phyloP scores from a whole-genome alignment of 1,284 basidiomycete genomes.

The Ceratobasidium sp. region DNA sequence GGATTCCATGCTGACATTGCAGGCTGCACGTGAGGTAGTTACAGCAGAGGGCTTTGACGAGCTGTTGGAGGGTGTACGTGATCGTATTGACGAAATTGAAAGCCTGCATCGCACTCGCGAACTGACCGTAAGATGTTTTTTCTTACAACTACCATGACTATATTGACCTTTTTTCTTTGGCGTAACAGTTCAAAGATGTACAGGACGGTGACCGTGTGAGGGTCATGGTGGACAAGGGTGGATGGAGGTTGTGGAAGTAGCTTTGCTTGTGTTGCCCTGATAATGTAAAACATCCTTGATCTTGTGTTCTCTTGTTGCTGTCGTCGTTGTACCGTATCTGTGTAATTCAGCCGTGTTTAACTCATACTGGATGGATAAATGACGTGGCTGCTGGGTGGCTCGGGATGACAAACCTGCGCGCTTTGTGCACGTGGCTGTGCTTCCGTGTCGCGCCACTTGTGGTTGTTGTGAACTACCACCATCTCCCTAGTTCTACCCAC shows the following conservation, averaged over 20 bases:
- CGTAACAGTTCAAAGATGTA: constrained; percentile 75
- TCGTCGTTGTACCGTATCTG: neutral
- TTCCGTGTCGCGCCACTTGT: constrained; percentile 24
- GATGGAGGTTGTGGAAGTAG: constrained; percentile 51
- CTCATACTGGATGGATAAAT: too few relatives aligned
- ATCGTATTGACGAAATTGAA: constrained; percentile 73
- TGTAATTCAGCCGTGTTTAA: constrained; percentile 12
- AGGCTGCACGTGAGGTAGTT: constrained; percentile 76
- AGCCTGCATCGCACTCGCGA: constrained; percentile 54
- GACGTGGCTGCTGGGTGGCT: constrained; percentile 29
- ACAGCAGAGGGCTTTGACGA: constrained; percentile 80
- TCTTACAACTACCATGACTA: constrained; percentile 20
- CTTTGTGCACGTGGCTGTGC: constrained; percentile 28
- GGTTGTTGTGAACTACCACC: constrained; percentile 46
- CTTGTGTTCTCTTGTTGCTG: constrained; percentile 9
- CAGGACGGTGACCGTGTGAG: constrained; percentile 69
- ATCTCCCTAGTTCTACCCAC: constrained; percentile 42
- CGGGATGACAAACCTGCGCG: constrained; percentile 31
- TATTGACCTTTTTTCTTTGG: constrained; percentile 11
- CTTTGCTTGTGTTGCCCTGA: neutral
- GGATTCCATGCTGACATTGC: constrained; percentile 80
- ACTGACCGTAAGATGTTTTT: constrained; percentile 66
- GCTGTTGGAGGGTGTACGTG: constrained; percentile 74
- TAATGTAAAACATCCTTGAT: neutral
- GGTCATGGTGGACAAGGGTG: constrained; percentile 73